Evolutionary conservation across 202 grass and related monocot genomes (phyloP), one percentile per base, ranked within the genome.

Genomic region (Panicum hallii): DNA sequence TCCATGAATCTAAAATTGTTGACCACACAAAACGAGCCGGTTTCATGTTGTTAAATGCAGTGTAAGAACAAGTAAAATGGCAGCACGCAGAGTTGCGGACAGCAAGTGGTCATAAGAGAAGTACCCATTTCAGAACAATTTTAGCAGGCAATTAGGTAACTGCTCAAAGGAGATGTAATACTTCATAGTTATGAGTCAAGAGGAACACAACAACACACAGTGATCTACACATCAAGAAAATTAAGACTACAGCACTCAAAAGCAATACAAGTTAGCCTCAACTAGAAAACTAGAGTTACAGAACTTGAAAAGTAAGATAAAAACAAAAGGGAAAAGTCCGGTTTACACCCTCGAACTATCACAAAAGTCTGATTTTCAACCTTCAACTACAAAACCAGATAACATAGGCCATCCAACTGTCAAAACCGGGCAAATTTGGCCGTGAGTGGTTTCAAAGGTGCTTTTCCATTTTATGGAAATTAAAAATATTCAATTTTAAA

Each of bases 201-300:
- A 56, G 1, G 9, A 30, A 41, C 8, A 61, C 22, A n/a, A 62
- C 15, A 78, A 56, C 55, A 54, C 34, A 72, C 15, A 72, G 34
- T 14, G 36, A 65, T 79, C 50, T 5, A 28, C 15, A 64, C 48
- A 80, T 56, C 40, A 11, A 63, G 15, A 54, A 74, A 46, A 56
- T 66, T 30, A 86, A 79, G 49, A 72, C 9, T 62, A n/a, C 3
- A 43, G 22, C 30, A 79, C 9, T 63, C 63, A 4, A 28, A 71
- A 58, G 15, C 1, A 36, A 58, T 54, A 40, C 4, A 20, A 36
- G 22, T 74, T 19, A 80, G 26, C 38, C 57, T 65, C 36, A 45
- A 66, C 16, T 13, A 65, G 66, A 86, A 85, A 80, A 56, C 12
- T 56, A 5, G 73, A 9, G 76, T 34, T 55, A 22, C 22, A 55